These are phyloP conservation scores for Alternaria burnsii DNA, from an alignment of 2,329 filamentous ascomycete genomes.

Conservation along the genomic window DNA sequence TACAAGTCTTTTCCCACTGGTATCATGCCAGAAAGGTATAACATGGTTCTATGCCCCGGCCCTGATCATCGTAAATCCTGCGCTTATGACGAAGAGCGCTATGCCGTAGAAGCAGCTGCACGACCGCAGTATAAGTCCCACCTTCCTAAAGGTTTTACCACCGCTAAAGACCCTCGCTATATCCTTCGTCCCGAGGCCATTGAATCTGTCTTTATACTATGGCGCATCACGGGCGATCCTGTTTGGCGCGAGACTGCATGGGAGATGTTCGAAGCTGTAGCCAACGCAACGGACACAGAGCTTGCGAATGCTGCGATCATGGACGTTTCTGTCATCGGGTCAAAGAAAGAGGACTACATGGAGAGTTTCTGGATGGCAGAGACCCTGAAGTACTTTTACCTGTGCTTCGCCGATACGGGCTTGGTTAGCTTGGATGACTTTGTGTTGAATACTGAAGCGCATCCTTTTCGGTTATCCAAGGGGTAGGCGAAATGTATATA, in stretches of 20 bases:
- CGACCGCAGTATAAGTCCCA: conserved; percentile 38
- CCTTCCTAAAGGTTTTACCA: conserved; percentile 57
- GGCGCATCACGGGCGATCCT: conserved; percentile 65
- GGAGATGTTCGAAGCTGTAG: conserved; percentile 58
- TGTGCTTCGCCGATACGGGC: conserved; percentile 56
- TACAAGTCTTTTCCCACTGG: conserved; percentile 65
- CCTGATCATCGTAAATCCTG: conserved; percentile 53
- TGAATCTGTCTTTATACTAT: conserved; percentile 67
- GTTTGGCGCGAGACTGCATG: conserved; percentile 56
- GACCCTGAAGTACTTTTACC: conserved; percentile 61
- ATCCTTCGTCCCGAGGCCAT: conserved; percentile 65
- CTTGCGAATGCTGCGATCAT: conserved; percentile 56
- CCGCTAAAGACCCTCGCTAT: conserved; percentile 54
- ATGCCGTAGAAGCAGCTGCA: conserved; percentile 22
- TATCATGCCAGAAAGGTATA: conserved; percentile 68
- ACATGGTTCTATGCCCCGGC: conserved; percentile 58
- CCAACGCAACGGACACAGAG: conserved; percentile 50
- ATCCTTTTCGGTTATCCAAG: conserved; percentile 54
- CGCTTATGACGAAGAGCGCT: conserved; percentile 56
- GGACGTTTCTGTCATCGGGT: conserved; percentile 50
- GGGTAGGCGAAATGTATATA: conserved; percentile 50
- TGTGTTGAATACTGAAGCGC: conserved; percentile 61
- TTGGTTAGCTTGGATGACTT: conserved; percentile 58
- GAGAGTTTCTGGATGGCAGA: conserved; percentile 61
- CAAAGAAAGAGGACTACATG: conserved; percentile 45